Evolutionary conservation across 2,329 filamentous ascomycete genomes (phyloP).

Genomic region (Tolypocladium ophioglossoides): DNA sequence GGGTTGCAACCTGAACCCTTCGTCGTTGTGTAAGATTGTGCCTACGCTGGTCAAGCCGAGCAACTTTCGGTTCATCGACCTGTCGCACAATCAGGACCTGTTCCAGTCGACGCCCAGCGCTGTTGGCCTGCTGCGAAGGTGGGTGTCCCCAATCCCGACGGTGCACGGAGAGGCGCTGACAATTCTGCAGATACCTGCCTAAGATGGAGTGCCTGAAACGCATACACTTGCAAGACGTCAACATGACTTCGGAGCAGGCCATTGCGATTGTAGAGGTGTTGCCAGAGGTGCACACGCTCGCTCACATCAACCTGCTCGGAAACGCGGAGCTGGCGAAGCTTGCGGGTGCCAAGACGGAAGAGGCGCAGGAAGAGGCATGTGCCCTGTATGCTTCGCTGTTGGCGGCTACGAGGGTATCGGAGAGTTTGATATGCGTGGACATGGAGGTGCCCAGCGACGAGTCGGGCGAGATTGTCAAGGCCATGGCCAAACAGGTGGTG

Average conservation of each 20-base stretch:
- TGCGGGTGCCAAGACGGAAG: constrained; percentile 66
- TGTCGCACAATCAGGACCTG: constrained; percentile 79
- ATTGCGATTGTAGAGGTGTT: constrained; percentile 87
- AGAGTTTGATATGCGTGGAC: constrained; percentile 78
- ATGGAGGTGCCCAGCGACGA: constrained; percentile 76
- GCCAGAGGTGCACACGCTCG: constrained; percentile 70
- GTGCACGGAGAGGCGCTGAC: neutral
- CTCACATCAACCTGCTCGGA: constrained; percentile 78
- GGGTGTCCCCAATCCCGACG: constrained; percentile 10
- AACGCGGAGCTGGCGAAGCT: constrained; percentile 64
- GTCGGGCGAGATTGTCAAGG: constrained; percentile 84
- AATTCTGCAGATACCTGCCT: constrained; percentile 55
- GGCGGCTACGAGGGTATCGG: constrained; percentile 75
- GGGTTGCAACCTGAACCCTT: constrained; percentile 69
- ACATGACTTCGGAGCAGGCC: constrained; percentile 74
- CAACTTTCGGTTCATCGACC: constrained; percentile 77
- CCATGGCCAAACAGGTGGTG: constrained; percentile 86
- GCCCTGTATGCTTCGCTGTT: constrained; percentile 87
- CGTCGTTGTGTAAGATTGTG: constrained; percentile 63
- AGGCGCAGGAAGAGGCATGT: constrained; percentile 82
- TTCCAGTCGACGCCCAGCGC: constrained; percentile 68
- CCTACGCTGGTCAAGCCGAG: constrained; percentile 60
- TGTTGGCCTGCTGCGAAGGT: constrained; percentile 65
- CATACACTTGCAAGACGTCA: constrained; percentile 77
- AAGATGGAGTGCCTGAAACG: constrained; percentile 69